Base-by-base conservation (phyloP, 2,329 filamentous ascomycete species). In the Emmonsia crescens region DNA sequence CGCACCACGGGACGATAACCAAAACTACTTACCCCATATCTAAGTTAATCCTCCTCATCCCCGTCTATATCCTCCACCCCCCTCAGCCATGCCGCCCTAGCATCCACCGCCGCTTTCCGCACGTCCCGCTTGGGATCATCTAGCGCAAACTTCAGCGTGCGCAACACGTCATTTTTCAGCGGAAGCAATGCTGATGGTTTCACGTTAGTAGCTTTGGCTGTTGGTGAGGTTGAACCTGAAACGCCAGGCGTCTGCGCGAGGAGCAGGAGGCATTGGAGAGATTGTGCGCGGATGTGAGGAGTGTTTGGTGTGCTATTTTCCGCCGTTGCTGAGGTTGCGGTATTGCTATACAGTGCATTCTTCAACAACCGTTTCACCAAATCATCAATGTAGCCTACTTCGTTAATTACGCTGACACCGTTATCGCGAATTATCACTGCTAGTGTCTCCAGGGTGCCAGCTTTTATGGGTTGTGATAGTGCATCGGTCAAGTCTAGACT, bases 111-210 rank as follows among this genome's bases (percentile, higher is more conserved):
- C 62, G 83, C 83, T 64, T 82, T 80, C 49, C 85, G 77, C 10
- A 88, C 85, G 69, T 80, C 79, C 64, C 85, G 76, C 74, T 84
- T 87, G 38, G 76, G 76, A 72, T 88, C 85, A 74, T 88, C 85
- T 65, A 88, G 69, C 31, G 82, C 80, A 19, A 68, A 71, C 52
- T 78, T 75, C 67, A 88, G 71, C 27, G 79, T 77, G 68, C 81
- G 81, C 56, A 85, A 75, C 9, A 88, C 84, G 57, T 81, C 77
- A 57, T 75, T 76, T 66, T 83, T 80, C 62, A 83, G 82, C 9
- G 82, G 80, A 21, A 88, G 69, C 8, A 88, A 75, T 1, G 79
- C 77, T 59, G 75, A 76, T 2, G 75, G 66, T 27, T 68, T 69
- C 19, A 68, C 67, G 0, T 67, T 65, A 8, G 65, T 69, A 8